These are phyloP conservation scores for Inonotus hispidus DNA, from an alignment of 1,284 basidiomycete genomes.

Conservation along the genomic window DNA sequence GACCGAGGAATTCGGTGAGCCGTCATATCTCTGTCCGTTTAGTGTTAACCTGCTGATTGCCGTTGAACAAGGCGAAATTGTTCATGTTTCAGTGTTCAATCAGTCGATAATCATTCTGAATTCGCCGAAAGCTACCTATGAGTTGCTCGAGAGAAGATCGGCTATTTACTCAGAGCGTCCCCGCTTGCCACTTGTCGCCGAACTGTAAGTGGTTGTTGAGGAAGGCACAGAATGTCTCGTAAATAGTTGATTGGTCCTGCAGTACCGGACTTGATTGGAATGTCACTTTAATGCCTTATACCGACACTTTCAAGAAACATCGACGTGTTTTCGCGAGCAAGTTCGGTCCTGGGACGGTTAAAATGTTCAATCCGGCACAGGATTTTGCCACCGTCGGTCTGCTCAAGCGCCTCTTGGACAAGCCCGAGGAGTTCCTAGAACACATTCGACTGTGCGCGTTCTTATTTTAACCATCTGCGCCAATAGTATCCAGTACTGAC, in stretches of 20 bases:
- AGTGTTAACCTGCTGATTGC: background rate
- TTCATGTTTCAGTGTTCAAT: slow-evolving; percentile 31
- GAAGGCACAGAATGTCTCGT: too few relatives aligned
- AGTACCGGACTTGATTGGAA: too few relatives aligned
- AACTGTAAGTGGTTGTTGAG: slow-evolving; percentile 25
- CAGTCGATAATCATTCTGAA: slow-evolving; percentile 34
- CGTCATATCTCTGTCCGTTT: background rate
- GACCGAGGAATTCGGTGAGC: slow-evolving; percentile 30
- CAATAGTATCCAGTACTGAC: background rate
- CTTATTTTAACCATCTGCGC: background rate
- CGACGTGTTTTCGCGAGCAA: slow-evolving; percentile 21
- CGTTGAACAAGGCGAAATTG: slow-evolving; percentile 24
- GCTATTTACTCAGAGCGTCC: slow-evolving; percentile 33
- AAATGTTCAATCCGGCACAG: slow-evolving; percentile 27
- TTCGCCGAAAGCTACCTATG: slow-evolving; percentile 29
- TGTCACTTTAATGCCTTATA: slow-evolving; percentile 23
- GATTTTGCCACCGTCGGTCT: slow-evolving; percentile 19
- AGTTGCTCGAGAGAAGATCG: slow-evolving; percentile 36
- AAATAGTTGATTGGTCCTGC: too few relatives aligned
- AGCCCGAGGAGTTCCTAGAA: slow-evolving; percentile 23
- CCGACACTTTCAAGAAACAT: slow-evolving; percentile 27
- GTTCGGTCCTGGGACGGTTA: slow-evolving; percentile 18
- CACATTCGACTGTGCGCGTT: slow-evolving; percentile 25
- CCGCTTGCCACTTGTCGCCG: slow-evolving; percentile 23
- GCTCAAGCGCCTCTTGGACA: slow-evolving; percentile 20